A percentile compares a stretch with the other conserved stretches of the same genome.
Evolutionary conservation across 164 flowering plant species (phyloP).

Genomic region (Cinnamomum micranthum): DNA sequence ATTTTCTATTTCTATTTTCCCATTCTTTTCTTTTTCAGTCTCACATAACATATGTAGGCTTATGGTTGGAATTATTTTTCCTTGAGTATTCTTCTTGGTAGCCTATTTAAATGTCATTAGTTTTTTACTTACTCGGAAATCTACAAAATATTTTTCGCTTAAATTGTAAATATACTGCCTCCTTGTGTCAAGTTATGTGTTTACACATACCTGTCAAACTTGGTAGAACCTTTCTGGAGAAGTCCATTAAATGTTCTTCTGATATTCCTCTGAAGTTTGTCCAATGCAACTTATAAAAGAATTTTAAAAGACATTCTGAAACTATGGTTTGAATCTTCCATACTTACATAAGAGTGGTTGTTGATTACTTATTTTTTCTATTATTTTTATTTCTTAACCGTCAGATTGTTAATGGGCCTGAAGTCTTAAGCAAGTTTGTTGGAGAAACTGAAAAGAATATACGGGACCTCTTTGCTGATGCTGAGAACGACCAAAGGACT

Average conservation of each 20-base stretch:
- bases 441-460: conserved; percentile 77
- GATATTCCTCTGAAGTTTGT: neutral
- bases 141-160: neutral
- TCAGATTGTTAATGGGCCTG: conserved; percentile 76
- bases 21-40: neutral
- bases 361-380: neutral
- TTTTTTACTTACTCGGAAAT: neutral
- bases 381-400: neutral
- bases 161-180: neutral
- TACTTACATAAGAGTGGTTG: neutral
- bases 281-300: neutral
- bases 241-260: neutral
- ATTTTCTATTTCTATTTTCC: no score
- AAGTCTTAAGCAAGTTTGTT: conserved; percentile 68
- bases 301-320: no score
- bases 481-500: conserved; percentile 59
- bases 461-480: conserved; percentile 73
- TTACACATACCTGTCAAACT: neutral
- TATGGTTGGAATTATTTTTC: no score
- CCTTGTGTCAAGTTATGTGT: neutral
- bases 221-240: neutral
- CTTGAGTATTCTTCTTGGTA: neutral
- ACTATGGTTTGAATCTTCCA: no score
- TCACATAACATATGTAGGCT: neutral
- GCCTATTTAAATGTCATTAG: neutral